Conservation (phyloP, 371 early-diverging fungal species). For the Mucor piriformis region DNA sequence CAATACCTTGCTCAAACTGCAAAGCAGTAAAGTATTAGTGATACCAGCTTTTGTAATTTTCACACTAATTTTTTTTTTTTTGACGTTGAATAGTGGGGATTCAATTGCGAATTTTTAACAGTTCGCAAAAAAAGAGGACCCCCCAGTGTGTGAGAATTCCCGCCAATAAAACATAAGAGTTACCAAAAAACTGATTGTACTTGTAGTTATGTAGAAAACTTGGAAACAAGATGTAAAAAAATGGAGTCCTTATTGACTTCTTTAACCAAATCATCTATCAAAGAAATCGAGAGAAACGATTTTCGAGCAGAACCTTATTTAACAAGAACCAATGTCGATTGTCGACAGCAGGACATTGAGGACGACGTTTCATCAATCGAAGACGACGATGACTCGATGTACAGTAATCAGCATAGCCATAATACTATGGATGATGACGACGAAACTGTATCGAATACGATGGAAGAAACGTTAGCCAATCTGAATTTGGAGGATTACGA, state of each 20-base stretch:
- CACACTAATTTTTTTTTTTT: not conserved
- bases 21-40: constrained; percentile 40
- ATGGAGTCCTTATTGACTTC: constrained; percentile 45
- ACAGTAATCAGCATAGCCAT: not conserved
- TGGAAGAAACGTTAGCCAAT: constrained; percentile 27
- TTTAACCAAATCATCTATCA: constrained; percentile 42
- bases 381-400: constrained; percentile 11
- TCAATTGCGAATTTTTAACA: constrained; percentile 50
- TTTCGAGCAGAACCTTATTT: constrained; percentile 25
- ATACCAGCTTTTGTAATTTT: not conserved
- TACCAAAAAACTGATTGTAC: not conserved
- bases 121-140: constrained; percentile 56
- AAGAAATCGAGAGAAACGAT: constrained; percentile 43
- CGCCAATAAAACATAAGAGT: not conserved
- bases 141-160: constrained; percentile 46
- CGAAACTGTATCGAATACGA: not conserved
- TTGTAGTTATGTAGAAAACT: constrained; percentile 46
- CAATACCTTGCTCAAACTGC: constrained; percentile 54
- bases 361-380: constrained; percentile 18
- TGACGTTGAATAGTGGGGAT: constrained; percentile 44
- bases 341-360: constrained; percentile 27
- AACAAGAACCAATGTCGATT: not conserved
- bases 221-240: constrained; percentile 50
- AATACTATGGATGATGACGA: not conserved
- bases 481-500: constrained; percentile 47